phyloP scores from a whole-genome alignment of 1,284 basidiomycete genomes.

The Boletellus deceptivus region DNA sequence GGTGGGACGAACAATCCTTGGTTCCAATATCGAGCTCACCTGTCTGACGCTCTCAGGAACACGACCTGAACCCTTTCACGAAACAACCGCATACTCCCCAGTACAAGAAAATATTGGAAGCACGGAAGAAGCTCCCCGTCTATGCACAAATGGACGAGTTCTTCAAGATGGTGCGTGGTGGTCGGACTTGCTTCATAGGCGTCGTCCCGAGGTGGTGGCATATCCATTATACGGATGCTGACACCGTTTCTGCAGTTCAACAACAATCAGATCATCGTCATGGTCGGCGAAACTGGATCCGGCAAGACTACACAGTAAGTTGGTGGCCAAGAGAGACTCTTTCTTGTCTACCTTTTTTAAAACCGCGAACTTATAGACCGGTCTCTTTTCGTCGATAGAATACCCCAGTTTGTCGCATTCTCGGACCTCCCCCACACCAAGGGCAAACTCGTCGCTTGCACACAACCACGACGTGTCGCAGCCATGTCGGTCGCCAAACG shows the following conservation, averaged over 20 bases:
- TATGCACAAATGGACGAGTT: constrained; percentile 94
- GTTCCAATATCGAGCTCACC: not conserved
- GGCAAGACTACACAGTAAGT: constrained; percentile 96
- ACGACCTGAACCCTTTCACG: constrained; percentile 89
- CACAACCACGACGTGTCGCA: constrained; percentile 95
- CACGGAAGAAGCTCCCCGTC: constrained; percentile 88
- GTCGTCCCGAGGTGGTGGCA: constrained; percentile 39
- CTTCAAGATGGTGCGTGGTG: constrained; percentile 71
- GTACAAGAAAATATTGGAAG: constrained; percentile 86
- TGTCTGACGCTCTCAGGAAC: constrained; percentile 53
- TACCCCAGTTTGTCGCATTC: constrained; percentile 95
- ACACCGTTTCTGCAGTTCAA: constrained; percentile 57
- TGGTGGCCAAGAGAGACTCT: constrained; percentile 18
- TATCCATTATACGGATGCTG: not conserved
- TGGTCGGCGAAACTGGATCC: constrained; percentile 98
- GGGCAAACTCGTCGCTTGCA: constrained; percentile 93
- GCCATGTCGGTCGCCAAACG: constrained; percentile 99
- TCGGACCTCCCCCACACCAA: constrained; percentile 88
- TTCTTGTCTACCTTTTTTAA: constrained; percentile 21
- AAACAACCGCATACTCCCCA: constrained; percentile 70
- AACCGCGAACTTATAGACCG: constrained; percentile 21
- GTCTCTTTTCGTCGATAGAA: constrained; percentile 45
- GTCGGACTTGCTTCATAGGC: constrained; percentile 4
- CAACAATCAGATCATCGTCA: constrained; percentile 87
- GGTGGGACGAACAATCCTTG: constrained; percentile 41